A percentile compares a stretch with the other conserved stretches of the same genome.
These are phyloP conservation scores for Emericellopsis cladophorae DNA, from an alignment of 2,329 filamentous ascomycete species.

Conservation along the genomic window DNA sequence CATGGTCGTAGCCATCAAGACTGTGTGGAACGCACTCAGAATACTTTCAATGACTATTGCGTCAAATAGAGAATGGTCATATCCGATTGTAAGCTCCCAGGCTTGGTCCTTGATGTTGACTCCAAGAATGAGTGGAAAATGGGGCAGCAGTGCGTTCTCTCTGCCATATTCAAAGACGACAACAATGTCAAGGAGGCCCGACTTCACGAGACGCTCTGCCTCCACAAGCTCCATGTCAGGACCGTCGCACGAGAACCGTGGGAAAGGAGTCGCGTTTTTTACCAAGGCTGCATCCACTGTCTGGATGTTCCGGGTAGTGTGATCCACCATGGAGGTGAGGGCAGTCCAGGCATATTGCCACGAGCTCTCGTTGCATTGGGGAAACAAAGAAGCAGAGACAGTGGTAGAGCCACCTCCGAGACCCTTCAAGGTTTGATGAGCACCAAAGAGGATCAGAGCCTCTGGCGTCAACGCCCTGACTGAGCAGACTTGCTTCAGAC, in stretches of 20 bases:
- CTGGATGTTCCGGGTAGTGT: too few relatives aligned
- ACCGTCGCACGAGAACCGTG: too few relatives aligned
- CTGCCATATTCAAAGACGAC: constrained; percentile 1
- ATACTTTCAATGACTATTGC: neutral
- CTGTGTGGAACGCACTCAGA: neutral
- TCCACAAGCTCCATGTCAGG: too few relatives aligned
- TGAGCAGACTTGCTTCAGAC: too few relatives aligned
- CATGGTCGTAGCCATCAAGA: neutral
- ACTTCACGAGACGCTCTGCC: neutral
- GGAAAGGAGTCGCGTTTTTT: too few relatives aligned
- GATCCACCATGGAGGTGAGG: too few relatives aligned
- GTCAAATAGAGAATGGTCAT: too few relatives aligned
- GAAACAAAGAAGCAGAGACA: neutral
- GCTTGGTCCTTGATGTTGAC: neutral
- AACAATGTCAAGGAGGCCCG: constrained; percentile 3
- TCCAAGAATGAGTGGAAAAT: constrained; percentile 1
- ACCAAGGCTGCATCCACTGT: too few relatives aligned
- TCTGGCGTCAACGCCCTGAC: too few relatives aligned
- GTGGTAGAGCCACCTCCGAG: neutral
- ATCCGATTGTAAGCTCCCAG: too few relatives aligned
- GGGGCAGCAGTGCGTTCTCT: neutral
- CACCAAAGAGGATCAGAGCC: constrained; percentile 1
- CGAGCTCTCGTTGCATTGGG: too few relatives aligned
- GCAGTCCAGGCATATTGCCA: too few relatives aligned
- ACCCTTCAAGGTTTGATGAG: neutral